Base-by-base conservation (phyloP, 306 rosid genomes). In the Herpetospermum pedunculosum region DNA sequence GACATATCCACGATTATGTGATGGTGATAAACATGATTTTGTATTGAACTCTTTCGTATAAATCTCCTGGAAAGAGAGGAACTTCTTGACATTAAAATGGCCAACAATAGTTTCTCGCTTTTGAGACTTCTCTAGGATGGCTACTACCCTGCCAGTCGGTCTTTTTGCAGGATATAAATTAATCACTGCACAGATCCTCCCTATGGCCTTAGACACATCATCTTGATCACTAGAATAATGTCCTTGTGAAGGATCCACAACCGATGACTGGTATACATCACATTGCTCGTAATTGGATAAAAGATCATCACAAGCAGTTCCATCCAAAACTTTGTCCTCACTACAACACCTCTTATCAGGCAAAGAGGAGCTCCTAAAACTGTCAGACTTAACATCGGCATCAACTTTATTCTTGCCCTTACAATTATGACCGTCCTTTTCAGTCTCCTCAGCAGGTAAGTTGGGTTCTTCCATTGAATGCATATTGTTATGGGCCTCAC, bases 101-200 rank as follows among this genome's bases (percentile, higher is more conserved):
- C 99, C 97, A 73, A 94, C 83, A 75, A 94, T 43, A 74, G 88
- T 47, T 64, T 85, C 88, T 77, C 97, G 84, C 52, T 81, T 85
- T 1, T 50, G 84, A 71, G 99, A 91, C 79, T 76, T 83, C 78
- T 91, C 89, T 78, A 88, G 47, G 76, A 94, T 53, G 75, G 97
- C 84, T 64, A 94, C 85, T 53, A 91, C 94, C 82, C 80, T 77
- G 44, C 96, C 99, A 32, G 92, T 89, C 15, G 97, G 99, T 76
- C 95, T 86, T 87, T 85, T 91, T 55, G 79, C 87, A 77, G 98
- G 95, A 72, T 75, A 82, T 55, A 89, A 86, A 76, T 77, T 83
- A 77, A 89, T 82, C 85, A 73, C 41, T 59, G 75, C 80, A 83
- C 96, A 85, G 37, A 91, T 23, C 75, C 81, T 78, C 69, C 78